phyloP scores from a whole-genome alignment of 345 rosid genomes.

The Luvunga scandens region DNA sequence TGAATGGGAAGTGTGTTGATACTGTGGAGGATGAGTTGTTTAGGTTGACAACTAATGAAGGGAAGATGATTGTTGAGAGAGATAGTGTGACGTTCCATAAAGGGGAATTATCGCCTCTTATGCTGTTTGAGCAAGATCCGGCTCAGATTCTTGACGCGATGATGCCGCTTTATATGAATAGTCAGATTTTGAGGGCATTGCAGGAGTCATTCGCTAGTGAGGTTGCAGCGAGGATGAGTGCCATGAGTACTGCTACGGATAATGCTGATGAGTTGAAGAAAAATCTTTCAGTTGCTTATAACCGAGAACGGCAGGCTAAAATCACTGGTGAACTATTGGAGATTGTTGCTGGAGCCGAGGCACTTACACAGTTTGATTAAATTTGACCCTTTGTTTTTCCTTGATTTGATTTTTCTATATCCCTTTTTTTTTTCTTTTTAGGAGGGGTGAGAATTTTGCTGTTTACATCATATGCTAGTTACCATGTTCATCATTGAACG shows the following conservation, averaged over 20 bases:
- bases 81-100: constrained; percentile 30
- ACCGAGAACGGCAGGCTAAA: constrained; percentile 70
- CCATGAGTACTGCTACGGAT: constrained; percentile 79
- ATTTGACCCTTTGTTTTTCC: neutral
- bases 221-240: constrained; percentile 79
- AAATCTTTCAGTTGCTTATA: constrained; percentile 55
- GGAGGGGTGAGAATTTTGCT: neutral
- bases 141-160: constrained; percentile 89
- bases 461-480: neutral
- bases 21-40: constrained; percentile 29
- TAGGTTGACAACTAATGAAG: constrained; percentile 73
- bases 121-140: constrained; percentile 90
- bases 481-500: neutral
- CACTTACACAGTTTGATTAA: constrained; percentile 36
- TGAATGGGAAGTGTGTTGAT: constrained; percentile 65
- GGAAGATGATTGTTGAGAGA: constrained; percentile 65
- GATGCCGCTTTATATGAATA: constrained; percentile 86
- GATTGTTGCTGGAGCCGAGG: constrained; percentile 88
- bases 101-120: constrained; percentile 48
- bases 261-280: constrained; percentile 77
- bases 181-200: constrained; percentile 82
- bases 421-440: neutral
- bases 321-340: constrained; percentile 77
- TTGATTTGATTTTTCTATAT: neutral
- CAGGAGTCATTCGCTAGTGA: constrained; percentile 92